A percentile compares a stretch with the other conserved stretches of the same genome.
These are phyloP conservation scores for Pilatotrama ljubarskyi DNA, from an alignment of 768 basidiomycete genomes.

Conservation along the genomic window DNA sequence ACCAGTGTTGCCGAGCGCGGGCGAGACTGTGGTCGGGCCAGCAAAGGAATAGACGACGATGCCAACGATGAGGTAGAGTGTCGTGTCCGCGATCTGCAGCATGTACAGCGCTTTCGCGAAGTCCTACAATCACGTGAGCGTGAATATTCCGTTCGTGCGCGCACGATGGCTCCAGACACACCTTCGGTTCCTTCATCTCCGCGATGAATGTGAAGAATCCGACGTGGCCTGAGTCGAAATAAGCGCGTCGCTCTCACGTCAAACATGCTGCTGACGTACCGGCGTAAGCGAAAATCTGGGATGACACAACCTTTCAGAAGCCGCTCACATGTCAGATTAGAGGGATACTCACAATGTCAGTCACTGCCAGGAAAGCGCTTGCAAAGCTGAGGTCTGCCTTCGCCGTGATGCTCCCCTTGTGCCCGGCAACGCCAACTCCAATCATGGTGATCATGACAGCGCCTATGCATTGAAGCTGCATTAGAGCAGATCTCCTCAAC, in stretches of 20 bases:
- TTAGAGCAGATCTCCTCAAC: background rate
- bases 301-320: background rate
- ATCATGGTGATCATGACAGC: constrained; percentile 35
- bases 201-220: constrained; percentile 35
- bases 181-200: constrained; percentile 32
- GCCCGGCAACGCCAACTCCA: constrained; percentile 30
- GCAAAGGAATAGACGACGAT: constrained; percentile 33
- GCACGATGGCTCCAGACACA: background rate
- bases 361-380: constrained; percentile 32
- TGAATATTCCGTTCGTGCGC: too few relatives aligned
- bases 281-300: constrained; percentile 34
- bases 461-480: constrained; percentile 11
- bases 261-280: constrained; percentile 8
- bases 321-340: background rate
- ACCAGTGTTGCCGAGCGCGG: constrained; percentile 34
- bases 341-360: constrained; percentile 29
- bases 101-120: constrained; percentile 32
- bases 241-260: background rate
- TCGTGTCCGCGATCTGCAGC: constrained; percentile 32
- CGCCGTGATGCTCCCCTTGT: constrained; percentile 23
- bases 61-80: constrained; percentile 33
- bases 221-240: constrained; percentile 25
- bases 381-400: constrained; percentile 27
- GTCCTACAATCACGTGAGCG: constrained; percentile 15
- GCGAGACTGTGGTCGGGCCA: constrained; percentile 28